phyloP scores from a whole-genome alignment of 139 green algal genomes.

The Volvox africanus region DNA sequence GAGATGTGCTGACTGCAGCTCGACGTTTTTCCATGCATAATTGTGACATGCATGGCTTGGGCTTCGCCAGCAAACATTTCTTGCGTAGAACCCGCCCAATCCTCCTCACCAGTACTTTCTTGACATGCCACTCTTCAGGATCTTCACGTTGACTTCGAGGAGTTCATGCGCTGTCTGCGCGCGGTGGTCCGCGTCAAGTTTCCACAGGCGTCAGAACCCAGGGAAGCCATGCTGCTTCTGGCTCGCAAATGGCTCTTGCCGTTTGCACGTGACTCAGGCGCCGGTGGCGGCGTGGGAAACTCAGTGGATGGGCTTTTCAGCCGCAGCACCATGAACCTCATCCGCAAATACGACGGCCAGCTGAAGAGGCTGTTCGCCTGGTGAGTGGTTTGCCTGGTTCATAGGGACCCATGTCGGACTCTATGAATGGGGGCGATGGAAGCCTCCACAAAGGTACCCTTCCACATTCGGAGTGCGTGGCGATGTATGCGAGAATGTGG shows the following conservation, averaged over 20 bases:
- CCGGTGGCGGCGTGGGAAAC: not conserved
- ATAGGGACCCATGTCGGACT: too few species aligned
- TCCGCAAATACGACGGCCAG: conserved; percentile 25
- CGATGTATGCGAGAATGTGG: too few species aligned
- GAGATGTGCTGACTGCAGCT: too few species aligned
- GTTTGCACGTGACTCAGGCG: conserved; percentile 20
- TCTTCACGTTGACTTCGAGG: conserved; percentile 14
- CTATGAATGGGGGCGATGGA: too few species aligned
- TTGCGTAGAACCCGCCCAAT: too few species aligned
- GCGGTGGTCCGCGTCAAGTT: conserved; percentile 42
- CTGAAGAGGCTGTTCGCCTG: conserved; percentile 46
- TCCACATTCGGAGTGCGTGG: too few species aligned
- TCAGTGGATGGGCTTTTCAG: conserved; percentile 26
- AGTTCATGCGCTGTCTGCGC: conserved; percentile 37
- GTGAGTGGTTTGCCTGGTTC: conserved; percentile 11
- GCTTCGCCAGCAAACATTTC: too few species aligned
- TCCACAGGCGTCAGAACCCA: not conserved
- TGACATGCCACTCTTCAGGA: not conserved
- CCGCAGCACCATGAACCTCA: conserved; percentile 43
- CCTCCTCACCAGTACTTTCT: not conserved
- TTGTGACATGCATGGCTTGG: too few species aligned
- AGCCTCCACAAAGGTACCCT: too few species aligned
- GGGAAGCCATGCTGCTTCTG: conserved; percentile 21
- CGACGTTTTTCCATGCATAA: too few species aligned
- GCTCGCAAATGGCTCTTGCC: conserved; percentile 44